Percentiles rank a stretch among this genome's conserved stretches.
Conservation (phyloP, 768 basidiomycete genomes). For the Daedaleopsis nitida region DNA sequence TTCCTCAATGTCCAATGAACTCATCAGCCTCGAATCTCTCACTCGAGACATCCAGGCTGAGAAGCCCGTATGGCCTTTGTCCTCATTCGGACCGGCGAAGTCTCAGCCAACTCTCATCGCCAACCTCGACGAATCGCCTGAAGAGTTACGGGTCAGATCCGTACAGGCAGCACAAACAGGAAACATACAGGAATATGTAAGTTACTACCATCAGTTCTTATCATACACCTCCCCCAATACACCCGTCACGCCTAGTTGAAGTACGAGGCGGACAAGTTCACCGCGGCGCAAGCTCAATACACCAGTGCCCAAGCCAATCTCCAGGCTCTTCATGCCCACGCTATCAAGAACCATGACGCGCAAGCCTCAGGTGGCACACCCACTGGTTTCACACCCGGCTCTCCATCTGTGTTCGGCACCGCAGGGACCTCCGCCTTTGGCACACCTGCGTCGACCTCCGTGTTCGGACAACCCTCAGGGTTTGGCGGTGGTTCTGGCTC, state of each 20-base stretch:
- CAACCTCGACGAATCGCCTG: slow-evolving; percentile 72
- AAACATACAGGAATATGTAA: slow-evolving; percentile 67
- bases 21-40: slow-evolving; percentile 61
- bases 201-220: slow-evolving; percentile 27
- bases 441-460: slow-evolving; percentile 37
- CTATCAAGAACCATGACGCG: slow-evolving; percentile 39
- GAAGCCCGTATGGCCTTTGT: slow-evolving; percentile 78
- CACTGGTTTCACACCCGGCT: neutral
- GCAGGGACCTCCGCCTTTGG: slow-evolving; percentile 22
- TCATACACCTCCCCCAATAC: neutral
- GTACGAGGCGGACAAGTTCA: slow-evolving; percentile 60
- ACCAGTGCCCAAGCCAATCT: slow-evolving; percentile 42
- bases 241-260: slow-evolving; percentile 38
- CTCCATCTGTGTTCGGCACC: slow-evolving; percentile 21
- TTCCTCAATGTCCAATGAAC: neutral
- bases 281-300: slow-evolving; percentile 49
- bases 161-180: slow-evolving; percentile 54
- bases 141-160: slow-evolving; percentile 77
- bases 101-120: slow-evolving; percentile 64
- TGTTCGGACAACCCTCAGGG: slow-evolving; percentile 36
- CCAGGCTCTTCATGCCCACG: slow-evolving; percentile 53
- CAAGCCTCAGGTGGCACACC: slow-evolving; percentile 16
- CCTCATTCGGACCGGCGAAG: slow-evolving; percentile 79
- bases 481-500: slow-evolving; percentile 18
- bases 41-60: slow-evolving; percentile 66